Evolutionary conservation across 208 protist species (phyloP).

Genomic region (Wallacemonas sp.): DNA sequence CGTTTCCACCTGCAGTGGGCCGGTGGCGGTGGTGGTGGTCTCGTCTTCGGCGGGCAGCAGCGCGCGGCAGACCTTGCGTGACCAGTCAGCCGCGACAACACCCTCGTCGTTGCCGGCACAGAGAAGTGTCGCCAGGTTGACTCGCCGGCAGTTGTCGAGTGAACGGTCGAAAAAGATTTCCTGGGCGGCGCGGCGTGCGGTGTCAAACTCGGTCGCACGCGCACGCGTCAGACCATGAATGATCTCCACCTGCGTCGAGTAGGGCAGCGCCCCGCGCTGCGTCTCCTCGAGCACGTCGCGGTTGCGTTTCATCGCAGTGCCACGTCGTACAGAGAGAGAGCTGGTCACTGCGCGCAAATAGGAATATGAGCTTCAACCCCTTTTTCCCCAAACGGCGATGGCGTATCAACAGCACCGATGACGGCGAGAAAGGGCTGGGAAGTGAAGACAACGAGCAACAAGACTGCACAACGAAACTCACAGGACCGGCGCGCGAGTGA

Average conservation of each 20-base stretch:
- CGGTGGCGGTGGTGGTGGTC: not conserved
- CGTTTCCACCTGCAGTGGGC: conserved; percentile 39
- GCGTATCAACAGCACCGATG: too few relatives aligned
- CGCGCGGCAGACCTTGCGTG: conserved; percentile 9
- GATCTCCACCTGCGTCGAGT: conserved; percentile 19
- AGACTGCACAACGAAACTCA: too few relatives aligned
- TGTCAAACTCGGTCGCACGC: not conserved
- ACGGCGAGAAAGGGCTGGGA: too few relatives aligned
- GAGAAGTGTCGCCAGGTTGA: not conserved
- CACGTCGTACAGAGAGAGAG: too few relatives aligned
- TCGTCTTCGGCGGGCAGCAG: conserved; percentile 19
- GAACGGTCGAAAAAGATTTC: conserved; percentile 7
- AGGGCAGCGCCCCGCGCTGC: not conserved
- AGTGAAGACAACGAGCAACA: too few relatives aligned
- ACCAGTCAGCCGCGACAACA: not conserved
- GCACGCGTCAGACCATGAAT: conserved; percentile 20
- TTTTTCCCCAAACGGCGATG: too few relatives aligned
- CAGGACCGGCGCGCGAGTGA: too few relatives aligned
- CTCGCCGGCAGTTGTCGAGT: not conserved
- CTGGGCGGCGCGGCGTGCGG: not conserved
- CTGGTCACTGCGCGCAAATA: too few relatives aligned
- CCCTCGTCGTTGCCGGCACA: conserved; percentile 6
- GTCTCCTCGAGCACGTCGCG: conserved; percentile 17
- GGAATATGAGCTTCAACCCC: too few relatives aligned
- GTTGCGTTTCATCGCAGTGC: conserved; percentile 22